Evolutionary conservation across 306 rosid genomes (phyloP).

Genomic region (Fagus crenata): DNA sequence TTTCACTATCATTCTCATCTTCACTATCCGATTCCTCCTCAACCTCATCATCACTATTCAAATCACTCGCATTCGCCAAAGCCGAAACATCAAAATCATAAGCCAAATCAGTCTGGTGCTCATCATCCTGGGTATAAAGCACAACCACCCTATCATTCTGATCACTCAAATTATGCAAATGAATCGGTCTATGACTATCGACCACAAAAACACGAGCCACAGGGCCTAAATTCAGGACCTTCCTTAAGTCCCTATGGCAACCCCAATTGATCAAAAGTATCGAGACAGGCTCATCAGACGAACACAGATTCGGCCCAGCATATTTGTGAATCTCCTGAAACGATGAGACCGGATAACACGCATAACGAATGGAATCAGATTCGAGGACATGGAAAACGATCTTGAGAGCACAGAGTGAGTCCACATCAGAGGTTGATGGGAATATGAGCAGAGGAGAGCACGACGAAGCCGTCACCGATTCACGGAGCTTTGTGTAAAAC

Average conservation of each 20-base stretch:
- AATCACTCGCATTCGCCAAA: slow-evolving; percentile 62
- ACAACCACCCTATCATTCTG: slow-evolving; percentile 70
- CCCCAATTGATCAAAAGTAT: slow-evolving; percentile 90
- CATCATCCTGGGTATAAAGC: slow-evolving; percentile 75
- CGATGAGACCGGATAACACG: slow-evolving; percentile 83
- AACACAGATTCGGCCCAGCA: slow-evolving; percentile 38
- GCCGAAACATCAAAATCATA: slow-evolving; percentile 73
- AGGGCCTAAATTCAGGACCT: slow-evolving; percentile 46
- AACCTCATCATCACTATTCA: slow-evolving; percentile 51
- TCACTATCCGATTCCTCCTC: slow-evolving; percentile 45
- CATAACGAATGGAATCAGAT: slow-evolving; percentile 74
- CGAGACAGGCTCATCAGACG: slow-evolving; percentile 41
- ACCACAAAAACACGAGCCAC: slow-evolving; percentile 65
- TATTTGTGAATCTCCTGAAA: slow-evolving; percentile 74
- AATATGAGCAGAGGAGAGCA: slow-evolving; percentile 70
- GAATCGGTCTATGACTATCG: slow-evolving; percentile 90
- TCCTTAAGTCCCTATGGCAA: slow-evolving; percentile 63
- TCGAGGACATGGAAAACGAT: slow-evolving; percentile 74
- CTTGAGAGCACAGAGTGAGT: slow-evolving; percentile 79
- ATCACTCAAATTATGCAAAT: slow-evolving; percentile 72
- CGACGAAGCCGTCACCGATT: slow-evolving; percentile 50
- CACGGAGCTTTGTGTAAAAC: slow-evolving; percentile 64
- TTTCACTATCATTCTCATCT: slow-evolving; percentile 49
- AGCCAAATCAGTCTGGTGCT: slow-evolving; percentile 73
- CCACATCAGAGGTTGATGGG: slow-evolving; percentile 91